Evolutionary conservation across 148 eudicot species (phyloP).

Genomic region (Chenopodium suecicum): DNA sequence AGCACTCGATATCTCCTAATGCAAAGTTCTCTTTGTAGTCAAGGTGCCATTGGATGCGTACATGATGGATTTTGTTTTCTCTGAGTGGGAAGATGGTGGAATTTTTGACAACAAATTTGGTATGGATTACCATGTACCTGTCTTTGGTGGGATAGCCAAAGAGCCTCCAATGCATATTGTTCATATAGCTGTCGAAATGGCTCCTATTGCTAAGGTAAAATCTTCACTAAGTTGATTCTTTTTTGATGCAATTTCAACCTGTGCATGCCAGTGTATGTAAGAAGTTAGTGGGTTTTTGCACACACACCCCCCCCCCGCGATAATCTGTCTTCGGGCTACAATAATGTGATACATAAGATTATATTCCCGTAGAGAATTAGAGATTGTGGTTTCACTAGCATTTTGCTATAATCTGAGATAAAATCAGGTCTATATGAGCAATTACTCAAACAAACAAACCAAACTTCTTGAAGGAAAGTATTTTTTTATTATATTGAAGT

Average conservation of each 20-base stretch:
- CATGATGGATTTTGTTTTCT: slow-evolving; percentile 97
- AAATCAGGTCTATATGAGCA: not conserved
- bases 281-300: not conserved
- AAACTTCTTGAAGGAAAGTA: not conserved
- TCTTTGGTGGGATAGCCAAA: slow-evolving; percentile 74
- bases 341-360: not conserved
- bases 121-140: slow-evolving; percentile 96
- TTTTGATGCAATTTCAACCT: not conserved
- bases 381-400: not conserved
- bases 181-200: slow-evolving; percentile 98
- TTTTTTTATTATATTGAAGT: not conserved
- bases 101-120: slow-evolving; percentile 81
- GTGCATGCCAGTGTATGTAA: not conserved
- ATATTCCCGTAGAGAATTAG: not conserved
- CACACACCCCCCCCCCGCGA: too few species aligned
- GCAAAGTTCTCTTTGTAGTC: slow-evolving; percentile 47
- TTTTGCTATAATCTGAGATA: not conserved
- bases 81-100: slow-evolving; percentile 91
- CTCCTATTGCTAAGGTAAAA: slow-evolving; percentile 93
- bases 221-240: not conserved
- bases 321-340: not conserved
- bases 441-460: not conserved
- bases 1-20: slow-evolving; percentile 12
- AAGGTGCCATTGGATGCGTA: slow-evolving; percentile 97
- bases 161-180: slow-evolving; percentile 98